Base-by-base conservation (phyloP, 805 yeast species). In the Metschnikowia amazonensis region DNA sequence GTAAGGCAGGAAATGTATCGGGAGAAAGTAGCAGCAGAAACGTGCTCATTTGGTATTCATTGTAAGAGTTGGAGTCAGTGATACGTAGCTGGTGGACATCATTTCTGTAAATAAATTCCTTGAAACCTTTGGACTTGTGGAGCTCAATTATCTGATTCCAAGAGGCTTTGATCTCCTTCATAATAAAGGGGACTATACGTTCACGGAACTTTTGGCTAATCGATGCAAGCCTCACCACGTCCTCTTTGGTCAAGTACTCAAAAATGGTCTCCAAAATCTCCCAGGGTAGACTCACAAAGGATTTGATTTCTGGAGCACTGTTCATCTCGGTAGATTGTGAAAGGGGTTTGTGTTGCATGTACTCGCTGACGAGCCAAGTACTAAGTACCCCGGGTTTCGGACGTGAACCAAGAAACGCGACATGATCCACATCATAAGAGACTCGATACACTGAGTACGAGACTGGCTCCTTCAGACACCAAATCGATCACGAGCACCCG, bases 1-100 rank as follows among this genome's bases (percentile, higher is more conserved):
- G 41, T 17, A 69, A 57, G 3, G 50, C 24, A 0, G 67, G 66
- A 32, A 66, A 52, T 9, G 43, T 32, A 9, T 44, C 47, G 4
- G 61, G 53, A 9, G 63, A 37, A 5, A 50, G 48, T n/a, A 57
- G 49, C 46, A 50, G 58, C 20, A 48, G 46, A 32, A 54, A 57
- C 20, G 67, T 43, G 46, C 66, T 46, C 42, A 67, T 68, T 66
- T 34, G 69, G 54, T 41, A 70, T 36, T 49, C 60, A 49, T 13
- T 50, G 42, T n/a, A 67, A 45, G 36, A 47, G 30, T 34, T 45
- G 21, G 43, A 46, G 14, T 36, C 51, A 21, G 48, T 20, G 30
- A 52, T 51, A 11, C 45, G 38, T 32, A 51, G 17, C n/a, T 32
- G 27, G 31, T 50, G 29, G 11, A 39, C 42, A 9, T n/a, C 17